phyloP scores from a whole-genome alignment of 2,329 filamentous ascomycete genomes.

The Trichoderma koningiopsis region DNA sequence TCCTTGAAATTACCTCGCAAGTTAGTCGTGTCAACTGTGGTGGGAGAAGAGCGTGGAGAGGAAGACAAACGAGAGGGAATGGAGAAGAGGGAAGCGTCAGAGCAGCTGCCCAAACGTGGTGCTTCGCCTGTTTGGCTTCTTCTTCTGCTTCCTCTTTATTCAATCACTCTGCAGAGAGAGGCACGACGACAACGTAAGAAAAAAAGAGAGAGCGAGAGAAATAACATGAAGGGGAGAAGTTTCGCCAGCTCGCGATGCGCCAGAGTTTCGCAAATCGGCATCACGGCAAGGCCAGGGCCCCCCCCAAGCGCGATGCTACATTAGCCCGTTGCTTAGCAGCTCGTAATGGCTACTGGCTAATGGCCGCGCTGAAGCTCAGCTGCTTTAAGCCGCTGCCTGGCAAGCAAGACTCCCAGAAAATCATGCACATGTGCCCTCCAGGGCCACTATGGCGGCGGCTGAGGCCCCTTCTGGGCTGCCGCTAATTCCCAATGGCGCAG shows the following conservation, averaged over 20 bases:
- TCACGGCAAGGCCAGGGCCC: constrained; percentile 9
- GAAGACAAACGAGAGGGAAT: background rate
- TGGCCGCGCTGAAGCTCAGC: constrained; percentile 10
- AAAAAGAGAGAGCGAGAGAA: background rate
- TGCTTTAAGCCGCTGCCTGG: background rate
- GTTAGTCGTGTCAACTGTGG: background rate
- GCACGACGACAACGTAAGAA: background rate
- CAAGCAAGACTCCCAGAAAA: background rate
- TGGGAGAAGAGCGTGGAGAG: background rate
- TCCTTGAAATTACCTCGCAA: background rate
- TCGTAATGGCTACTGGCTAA: constrained; percentile 11
- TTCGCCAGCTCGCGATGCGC: constrained; percentile 9
- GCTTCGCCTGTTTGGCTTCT: background rate
- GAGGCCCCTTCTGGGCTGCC: constrained; percentile 11
- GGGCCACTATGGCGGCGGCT: constrained; percentile 20
- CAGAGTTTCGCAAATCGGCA: constrained; percentile 4
- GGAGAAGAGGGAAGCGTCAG: background rate
- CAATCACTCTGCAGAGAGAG: background rate
- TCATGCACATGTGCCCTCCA: background rate
- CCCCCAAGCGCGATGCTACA: background rate
- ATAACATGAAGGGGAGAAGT: background rate
- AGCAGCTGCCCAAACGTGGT: background rate
- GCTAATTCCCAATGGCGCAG: constrained; percentile 21
- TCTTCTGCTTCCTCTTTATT: background rate
- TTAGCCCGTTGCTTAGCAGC: constrained; percentile 4